These are phyloP conservation scores for Aspergillus sp. DNA, from an alignment of 2,329 filamentous ascomycete species.

Conservation along the genomic window DNA sequence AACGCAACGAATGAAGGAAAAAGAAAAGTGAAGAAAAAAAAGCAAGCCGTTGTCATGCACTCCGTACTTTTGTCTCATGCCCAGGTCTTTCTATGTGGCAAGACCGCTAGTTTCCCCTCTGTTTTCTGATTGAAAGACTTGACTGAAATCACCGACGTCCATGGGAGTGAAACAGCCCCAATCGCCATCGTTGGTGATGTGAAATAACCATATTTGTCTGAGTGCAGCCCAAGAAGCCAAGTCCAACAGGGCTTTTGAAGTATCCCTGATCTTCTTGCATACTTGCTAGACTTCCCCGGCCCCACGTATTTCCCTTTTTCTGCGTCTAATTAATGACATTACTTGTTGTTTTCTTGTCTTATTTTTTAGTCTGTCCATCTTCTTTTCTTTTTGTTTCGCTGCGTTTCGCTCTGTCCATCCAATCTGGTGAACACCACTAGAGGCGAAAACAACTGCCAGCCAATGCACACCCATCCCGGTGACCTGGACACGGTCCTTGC, in stretches of 20 bases:
- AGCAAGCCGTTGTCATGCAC: no score
- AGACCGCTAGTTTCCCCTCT: no score
- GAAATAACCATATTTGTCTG: slow-evolving; percentile 3
- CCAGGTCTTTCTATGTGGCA: no score
- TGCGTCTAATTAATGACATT: slow-evolving; percentile 3
- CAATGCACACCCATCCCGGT: slow-evolving; percentile 9
- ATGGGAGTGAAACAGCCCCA: slow-evolving; percentile 6
- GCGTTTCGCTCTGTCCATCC: not conserved
- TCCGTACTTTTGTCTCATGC: no score
- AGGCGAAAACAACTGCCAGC: slow-evolving; percentile 2
- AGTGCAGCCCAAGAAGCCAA: slow-evolving; percentile 5
- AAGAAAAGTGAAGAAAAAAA: no score
- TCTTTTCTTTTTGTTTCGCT: not conserved
- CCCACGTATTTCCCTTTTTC: slow-evolving; percentile 7
- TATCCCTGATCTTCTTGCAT: slow-evolving; percentile 17
- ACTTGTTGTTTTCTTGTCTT: not conserved
- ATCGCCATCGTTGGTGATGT: slow-evolving; percentile 4
- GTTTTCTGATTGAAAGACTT: no score
- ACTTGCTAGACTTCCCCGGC: slow-evolving; percentile 7
- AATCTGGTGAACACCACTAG: not conserved
- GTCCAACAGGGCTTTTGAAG: slow-evolving; percentile 2
- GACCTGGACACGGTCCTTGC: slow-evolving; percentile 3
- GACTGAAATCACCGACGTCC: no score
- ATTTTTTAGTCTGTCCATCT: not conserved
- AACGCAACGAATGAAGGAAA: no score